Evolutionary conservation across 495 filamentous ascomycete genomes (phyloP), one percentile per base, ranked within the genome.

Genomic region (Haplographium delicatum): DNA sequence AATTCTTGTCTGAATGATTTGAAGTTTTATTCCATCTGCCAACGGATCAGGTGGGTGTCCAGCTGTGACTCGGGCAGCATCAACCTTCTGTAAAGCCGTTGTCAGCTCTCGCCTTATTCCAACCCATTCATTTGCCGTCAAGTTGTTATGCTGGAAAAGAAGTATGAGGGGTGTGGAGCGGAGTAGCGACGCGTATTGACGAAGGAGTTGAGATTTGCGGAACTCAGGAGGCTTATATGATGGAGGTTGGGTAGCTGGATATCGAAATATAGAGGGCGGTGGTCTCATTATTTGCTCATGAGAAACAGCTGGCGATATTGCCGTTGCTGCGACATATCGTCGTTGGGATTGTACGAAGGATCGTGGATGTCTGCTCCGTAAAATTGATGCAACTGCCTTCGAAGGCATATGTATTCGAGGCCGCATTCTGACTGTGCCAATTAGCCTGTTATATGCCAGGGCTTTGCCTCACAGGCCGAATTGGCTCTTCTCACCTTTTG

Each of bases 141-240:
- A 72, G 67, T 96, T 97, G 76, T 91, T 95, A 76, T 97, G 93
- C 69, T 97, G 91, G 76, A 98, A 91, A 60, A 97, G 72, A 51
- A 98, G 78, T 62, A 95, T 84, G 20, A 97, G 69, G 38, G 93
- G 90, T 15, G 87, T 83, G 30, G 90, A 90, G 35, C 87, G 89
- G 53, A 98, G 81, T 52, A 96, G 75, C 6, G 94, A 94, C 50
- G 91, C 91, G 72, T 98, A 98, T 66, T 86, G 80, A 41, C 93
- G 83, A 56, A 94, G 84, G 37, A 98, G 83, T 66, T 97, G 91
- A n/a, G 91, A 84, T 72, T 96, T 95, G 54, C 93, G 87, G 62
- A 83, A 79, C 57, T 94, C 85, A 31, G 91, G 80, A 25, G 82
- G 85, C 58, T 89, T 85, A 66, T 93, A 82, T 26, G 89, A 96